Evolutionary conservation across 1,284 basidiomycete species (phyloP), one percentile per base, ranked within the genome.

Genomic region (Moesziomyces parantarcticus): DNA sequence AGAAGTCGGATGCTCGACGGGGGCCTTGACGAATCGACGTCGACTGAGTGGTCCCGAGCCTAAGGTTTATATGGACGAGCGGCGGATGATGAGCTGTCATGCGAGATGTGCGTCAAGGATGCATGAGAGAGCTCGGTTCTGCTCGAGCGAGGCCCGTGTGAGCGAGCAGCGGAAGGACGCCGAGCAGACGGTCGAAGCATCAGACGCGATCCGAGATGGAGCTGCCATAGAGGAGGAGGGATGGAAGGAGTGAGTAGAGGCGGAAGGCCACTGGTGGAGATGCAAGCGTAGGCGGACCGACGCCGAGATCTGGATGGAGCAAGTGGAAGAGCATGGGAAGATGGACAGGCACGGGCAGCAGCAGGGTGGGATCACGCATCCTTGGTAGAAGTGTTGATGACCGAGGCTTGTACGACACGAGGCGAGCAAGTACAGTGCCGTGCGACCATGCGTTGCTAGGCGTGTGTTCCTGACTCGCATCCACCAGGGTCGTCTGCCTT

Each of bases 1-100:
- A 39, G 36, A 32, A 34, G 47, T 49, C 47, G 47, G 34, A 29
- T 23, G 34, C 34, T 39, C 47, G 47, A 49, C 47, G 47, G 23
- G 23, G 22, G 47, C 21, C 47, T 49, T 49, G 47, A 49, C 47
- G 47, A 49, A 39, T 29, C 21, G n/a, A 29, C 34, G 32, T 39
- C 18, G 36, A 6, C 36, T 39, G 16, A 39, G 14, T 14, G 34
- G 18, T n/a, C 34, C 21, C 13, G 5, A 26, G 9, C 6, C 32
- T 8, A 14, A 18, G n/a, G 47, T 29, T 49, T 49, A 39, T 49
- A 49, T 49, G 47, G 22, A 5, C 16, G 25, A 45, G 5, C 7
- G 14, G 36, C 16, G 7, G 36, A 18, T 39, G 36, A 14, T 16
- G 36, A 39, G 14, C 36, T 13, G 36, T 39, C 36, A 39, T 39